Conservation (phyloP, 2,329 filamentous ascomycete species). For the Sporothrix phasma region DNA sequence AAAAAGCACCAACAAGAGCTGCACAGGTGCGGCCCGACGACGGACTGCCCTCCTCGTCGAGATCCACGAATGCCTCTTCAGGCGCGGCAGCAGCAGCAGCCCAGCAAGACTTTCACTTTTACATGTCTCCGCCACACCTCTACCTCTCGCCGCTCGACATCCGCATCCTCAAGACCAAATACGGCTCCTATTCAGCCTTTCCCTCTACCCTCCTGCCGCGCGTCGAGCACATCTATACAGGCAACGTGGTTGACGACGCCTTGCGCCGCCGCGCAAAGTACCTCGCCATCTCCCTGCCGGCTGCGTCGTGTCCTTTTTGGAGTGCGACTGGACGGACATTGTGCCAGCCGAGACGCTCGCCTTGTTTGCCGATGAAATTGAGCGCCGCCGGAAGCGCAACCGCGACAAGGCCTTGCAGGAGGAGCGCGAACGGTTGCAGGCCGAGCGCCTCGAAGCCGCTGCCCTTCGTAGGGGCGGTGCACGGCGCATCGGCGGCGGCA, state of each 20-base stretch:
- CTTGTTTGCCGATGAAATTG: constrained; percentile 66
- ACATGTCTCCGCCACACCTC: constrained; percentile 75
- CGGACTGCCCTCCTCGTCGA: constrained; percentile 14
- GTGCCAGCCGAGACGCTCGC: constrained; percentile 66
- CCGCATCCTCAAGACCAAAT: constrained; percentile 80
- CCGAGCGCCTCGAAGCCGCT: constrained; percentile 68
- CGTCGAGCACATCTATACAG: constrained; percentile 81
- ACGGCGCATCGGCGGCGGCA: background rate
- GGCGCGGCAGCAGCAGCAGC: constrained; percentile 12
- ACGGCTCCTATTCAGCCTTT: constrained; percentile 71
- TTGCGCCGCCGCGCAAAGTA: constrained; percentile 79
- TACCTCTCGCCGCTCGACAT: constrained; percentile 89
- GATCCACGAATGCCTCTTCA: background rate
- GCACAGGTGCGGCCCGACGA: background rate
- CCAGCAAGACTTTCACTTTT: constrained; percentile 65
- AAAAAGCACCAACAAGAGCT: background rate
- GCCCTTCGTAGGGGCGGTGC: constrained; percentile 29
- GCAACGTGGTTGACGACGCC: constrained; percentile 77
- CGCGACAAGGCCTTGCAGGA: constrained; percentile 76
- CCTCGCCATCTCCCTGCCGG: constrained; percentile 74
- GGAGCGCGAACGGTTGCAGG: constrained; percentile 72
- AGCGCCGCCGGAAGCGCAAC: constrained; percentile 64
- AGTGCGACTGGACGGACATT: constrained; percentile 92
- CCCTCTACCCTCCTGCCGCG: constrained; percentile 78
- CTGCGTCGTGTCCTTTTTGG: constrained; percentile 83